Evolutionary conservation across 257 asterid genomes (phyloP), one percentile per base, ranked within the genome.

Genomic region (Prunella vulgaris): DNA sequence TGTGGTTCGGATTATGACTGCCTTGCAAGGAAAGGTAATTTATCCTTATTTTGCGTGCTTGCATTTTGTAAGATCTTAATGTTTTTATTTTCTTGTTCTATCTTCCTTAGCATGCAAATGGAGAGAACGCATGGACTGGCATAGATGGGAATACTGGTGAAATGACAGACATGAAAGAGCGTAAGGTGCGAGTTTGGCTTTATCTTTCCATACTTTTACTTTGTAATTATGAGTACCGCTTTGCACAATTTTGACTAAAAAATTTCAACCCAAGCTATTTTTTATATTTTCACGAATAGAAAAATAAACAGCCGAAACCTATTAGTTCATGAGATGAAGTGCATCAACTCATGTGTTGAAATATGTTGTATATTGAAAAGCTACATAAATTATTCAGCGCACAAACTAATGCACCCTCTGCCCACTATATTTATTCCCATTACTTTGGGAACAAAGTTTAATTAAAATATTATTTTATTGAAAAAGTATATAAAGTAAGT

Each of bases 91-190:
- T 38, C 66, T 40, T 68, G 25, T 28, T 53, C 70, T 5, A 2
- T 62, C 21, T 9, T 15, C 38, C 28, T 58, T 70, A 90, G 99
- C 99, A 94, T 77, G 97, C 96, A 76, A 86, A 79, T 76, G 99
- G 99, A 5, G 97, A 94, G 84, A 94, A 89, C 75, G 90, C 97
- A 35, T 93, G 97, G 99, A 77, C 74, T 5, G 99, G 99, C 82
- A 93, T 93, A 27, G 99, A 90, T 27, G 97, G 99, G 67, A 90
- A 88, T 56, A 89, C 96, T 9, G 97, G 99, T 71, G 97, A 86
- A 77, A 89, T 87, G 53, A 74, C 91, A 52, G 99, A 93, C 69
- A 88, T 93, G 97, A 86, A 93, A 77, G 99, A 91, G 81, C 90
- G 88, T 0, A 81, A 94, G 93, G 99, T 94, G 70, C 56, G 83